These are phyloP conservation scores for Ceratobasidium sp. DNA, from an alignment of 1,284 basidiomycete genomes.

Conservation along the genomic window DNA sequence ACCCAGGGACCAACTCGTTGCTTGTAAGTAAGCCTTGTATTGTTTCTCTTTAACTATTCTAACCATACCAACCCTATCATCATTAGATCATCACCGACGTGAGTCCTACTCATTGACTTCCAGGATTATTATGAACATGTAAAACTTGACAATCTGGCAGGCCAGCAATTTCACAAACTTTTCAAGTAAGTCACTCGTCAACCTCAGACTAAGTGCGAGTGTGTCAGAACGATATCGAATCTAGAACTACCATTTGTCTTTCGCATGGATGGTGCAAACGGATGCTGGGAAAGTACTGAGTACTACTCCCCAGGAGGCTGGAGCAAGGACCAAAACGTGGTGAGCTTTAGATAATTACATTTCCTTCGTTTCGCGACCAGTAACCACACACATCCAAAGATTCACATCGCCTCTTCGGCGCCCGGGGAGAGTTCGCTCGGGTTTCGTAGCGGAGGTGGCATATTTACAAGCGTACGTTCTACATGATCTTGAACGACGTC, in stretches of 20 bases:
- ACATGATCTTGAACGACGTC: neutral
- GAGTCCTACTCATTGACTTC: neutral
- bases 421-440: neutral
- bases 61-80: neutral
- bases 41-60: neutral
- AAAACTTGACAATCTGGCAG: neutral
- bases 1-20: neutral
- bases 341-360: neutral
- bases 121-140: too few species aligned
- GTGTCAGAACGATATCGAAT: neutral
- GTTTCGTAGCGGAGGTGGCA: neutral
- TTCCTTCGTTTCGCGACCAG: neutral
- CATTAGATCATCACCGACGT: slow-evolving; percentile 7
- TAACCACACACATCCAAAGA: neutral
- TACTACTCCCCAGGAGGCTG: neutral
- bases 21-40: neutral
- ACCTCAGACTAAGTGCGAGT: neutral
- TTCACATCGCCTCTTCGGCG: neutral
- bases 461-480: neutral
- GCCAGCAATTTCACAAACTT: neutral
- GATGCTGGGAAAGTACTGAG: neutral
- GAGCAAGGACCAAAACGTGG: neutral
- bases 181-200: neutral
- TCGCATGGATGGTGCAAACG: neutral
- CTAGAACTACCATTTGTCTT: slow-evolving; percentile 11